Base-by-base conservation (phyloP, 2,329 filamentous ascomycete genomes). In the Sclerotinia minor region DNA sequence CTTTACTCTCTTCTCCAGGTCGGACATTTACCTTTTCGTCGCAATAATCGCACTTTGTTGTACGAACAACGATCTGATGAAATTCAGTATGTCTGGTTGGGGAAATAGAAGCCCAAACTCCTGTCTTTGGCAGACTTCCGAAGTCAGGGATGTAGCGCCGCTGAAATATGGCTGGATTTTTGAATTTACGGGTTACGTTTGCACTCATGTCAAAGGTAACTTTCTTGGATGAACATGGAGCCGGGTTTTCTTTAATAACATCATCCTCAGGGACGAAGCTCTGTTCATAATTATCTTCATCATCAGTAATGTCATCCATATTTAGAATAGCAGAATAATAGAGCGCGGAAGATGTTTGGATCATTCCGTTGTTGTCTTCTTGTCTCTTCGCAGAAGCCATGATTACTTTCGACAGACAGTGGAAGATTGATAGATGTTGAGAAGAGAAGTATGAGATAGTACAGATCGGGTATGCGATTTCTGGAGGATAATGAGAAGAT, bases 41-140 rank as follows among this genome's bases (percentile, higher is more conserved):
- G 24, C 64, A 66, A 19, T 53, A 24, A 24, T 66, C 64, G 24
- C 64, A 66, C n/a, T 66, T 66, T 2, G 64, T 59, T 5, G 64
- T 66, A 17, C 57, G 55, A 0, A 66, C 64, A 26, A 60, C 54
- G 15, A 66, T 32, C 4, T 66, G 64, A 2, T 29, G 11, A 7
- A 66, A 66, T 1, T 38, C n/a, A 0, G 45, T 53, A 19, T 66
- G 64, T 11, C n/a, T 61, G n/a, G n/a, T 9, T 38, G 59, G 59
- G 15, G 59, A 32, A 50, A 45, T 32, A 26, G 59, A 61, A 32
- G 26, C 17, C 59, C 59, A 61, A 50, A 61, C 59, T 2, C 59
- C 59, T 7, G 29, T 38, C 7, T 61, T 61, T 26, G 59, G 59
- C 17, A 61, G 32, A 38, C 45, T 50, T 3, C 26, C 45, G 0